Base-by-base conservation (phyloP, 2,329 filamentous ascomycete genomes). In the Ceratocystis cubensis region DNA sequence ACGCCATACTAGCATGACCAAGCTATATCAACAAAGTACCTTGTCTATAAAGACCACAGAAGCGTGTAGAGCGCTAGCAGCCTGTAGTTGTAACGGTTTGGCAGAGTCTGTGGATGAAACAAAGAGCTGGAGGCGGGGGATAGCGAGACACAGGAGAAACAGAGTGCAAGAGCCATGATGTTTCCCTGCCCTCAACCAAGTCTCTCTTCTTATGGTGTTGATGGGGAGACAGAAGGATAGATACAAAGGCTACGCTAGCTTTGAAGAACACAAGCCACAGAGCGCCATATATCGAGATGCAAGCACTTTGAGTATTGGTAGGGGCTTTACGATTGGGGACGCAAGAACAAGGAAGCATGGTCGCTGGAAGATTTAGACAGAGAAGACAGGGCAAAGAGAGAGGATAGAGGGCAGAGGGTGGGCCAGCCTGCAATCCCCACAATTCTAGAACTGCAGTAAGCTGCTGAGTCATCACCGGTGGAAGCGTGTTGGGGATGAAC, bases 81-180 rank as follows among this genome's bases (percentile, higher is more conserved):
- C 3, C 37, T 15, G 13, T 4, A 41, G 37, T 5, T 41, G 37
- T 15, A 41, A 13, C 53, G 33, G 25, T 57, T 57, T n/a, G 53
- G 30, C 53, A 57, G 53, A 25, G 53, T 57, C 53, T 30, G 28
- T 57, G 53, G 33, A 30, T 17, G 33, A 59, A 59, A 59, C 56
- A 37, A 59, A 59, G 28, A 20, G 1, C 15, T 7, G 28, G 15
- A 53, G n/a, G 48, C n/a, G n/a, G 22, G n/a, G 22, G n/a, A 59
- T 17, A 59, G 17, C 17, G 28, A 59, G n/a, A 59, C 56, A 53
- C 20, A 15, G 28, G 48, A 10, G 7, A 53, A 28, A 53, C 37
- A 25, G 20, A 53, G 13, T 22, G 48, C 20, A 25, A 25, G 20
- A 22, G 48, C 48, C 48, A 8, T 57, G n/a, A 3, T 22, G n/a